Conservation (phyloP, 345 rosid genomes). For the Arabis hirsuta region DNA sequence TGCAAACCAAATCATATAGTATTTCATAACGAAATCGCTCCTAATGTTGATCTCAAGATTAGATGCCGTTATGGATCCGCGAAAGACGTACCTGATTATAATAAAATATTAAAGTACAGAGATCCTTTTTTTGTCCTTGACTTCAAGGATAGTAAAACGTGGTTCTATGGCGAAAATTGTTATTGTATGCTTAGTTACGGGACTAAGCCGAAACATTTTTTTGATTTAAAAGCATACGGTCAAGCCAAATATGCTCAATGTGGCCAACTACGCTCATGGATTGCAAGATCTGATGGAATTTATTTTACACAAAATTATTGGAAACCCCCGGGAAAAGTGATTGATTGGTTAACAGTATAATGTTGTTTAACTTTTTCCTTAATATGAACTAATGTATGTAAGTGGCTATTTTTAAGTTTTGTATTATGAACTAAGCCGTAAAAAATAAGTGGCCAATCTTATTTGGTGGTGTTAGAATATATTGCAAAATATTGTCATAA, state of each 20-base stretch:
- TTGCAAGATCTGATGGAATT: neutral
- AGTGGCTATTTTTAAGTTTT: neutral
- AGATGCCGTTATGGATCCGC: neutral
- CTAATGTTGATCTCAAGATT: neutral
- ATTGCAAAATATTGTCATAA: neutral
- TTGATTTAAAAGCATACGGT: conserved; percentile 3
- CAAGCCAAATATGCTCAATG: neutral
- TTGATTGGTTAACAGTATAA: neutral
- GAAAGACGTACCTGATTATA: no score
- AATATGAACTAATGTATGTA: neutral
- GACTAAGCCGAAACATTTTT: neutral
- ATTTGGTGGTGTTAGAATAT: neutral
- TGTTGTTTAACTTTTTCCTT: no score
- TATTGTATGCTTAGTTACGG: conserved; percentile 11
- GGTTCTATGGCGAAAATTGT: neutral
- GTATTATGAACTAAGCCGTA: neutral
- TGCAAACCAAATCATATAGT: conserved; percentile 14
- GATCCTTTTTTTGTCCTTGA: neutral
- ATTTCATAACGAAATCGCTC: conserved; percentile 1
- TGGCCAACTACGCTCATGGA: conserved; percentile 18
- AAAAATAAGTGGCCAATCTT: neutral
- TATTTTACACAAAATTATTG: neutral
- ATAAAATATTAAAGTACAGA: neutral
- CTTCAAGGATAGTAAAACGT: neutral
- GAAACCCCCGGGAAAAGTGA: neutral